Base-by-base conservation (phyloP, 768 basidiomycete genomes). In the Cystofilobasidium capitatum region DNA sequence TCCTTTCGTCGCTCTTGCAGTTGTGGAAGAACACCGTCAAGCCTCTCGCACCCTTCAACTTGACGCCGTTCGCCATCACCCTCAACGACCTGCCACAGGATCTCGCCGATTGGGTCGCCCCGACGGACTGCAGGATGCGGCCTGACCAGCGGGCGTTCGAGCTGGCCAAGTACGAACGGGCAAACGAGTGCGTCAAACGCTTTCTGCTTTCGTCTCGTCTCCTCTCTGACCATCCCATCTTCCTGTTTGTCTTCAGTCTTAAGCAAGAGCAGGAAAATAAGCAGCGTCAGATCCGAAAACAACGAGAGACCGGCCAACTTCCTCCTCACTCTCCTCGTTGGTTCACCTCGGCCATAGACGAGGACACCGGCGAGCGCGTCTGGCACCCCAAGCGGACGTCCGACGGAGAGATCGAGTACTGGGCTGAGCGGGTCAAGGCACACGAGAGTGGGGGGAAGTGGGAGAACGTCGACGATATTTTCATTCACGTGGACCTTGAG, bases 131-230 rank as follows among this genome's bases (percentile, higher is more conserved):
- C 74, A 84, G 94, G 4, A 77, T 96, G 33, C 84, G 93, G 0
- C 91, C 91, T 0, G 93, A 98, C 75, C 92, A 96, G 75, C 82
- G 93, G 33, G 91, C 93, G 31, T 97, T 98, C 76, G 93, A 98
- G 80, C 74, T 86, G 71, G 93, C 91, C 49, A 81, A 83, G 74
- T 93, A 91, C 72, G 91, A 88, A 72, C 81, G 83, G 57, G 91
- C 88, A 67, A 96, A 89, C 75, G 83, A 81, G 66, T 51, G 1
- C 17, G 12, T 42, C 45, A 10, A 24, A 20, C 37, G 22, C 20
- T 13, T 17, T 33, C 65, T 20, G 1, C 16, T 51, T 47, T 45
- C n/a, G 3, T 20, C 47, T 10, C 47, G 9, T 22, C 12, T 22
- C 22, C 47, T n/a, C 22, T 16, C 29, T 55, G 51, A 31, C 29